Percentiles rank a stretch among this genome's conserved stretches.
These are phyloP conservation scores for Amphibolis antarctica DNA, from an alignment of 106 monocot species.

Conservation along the genomic window DNA sequence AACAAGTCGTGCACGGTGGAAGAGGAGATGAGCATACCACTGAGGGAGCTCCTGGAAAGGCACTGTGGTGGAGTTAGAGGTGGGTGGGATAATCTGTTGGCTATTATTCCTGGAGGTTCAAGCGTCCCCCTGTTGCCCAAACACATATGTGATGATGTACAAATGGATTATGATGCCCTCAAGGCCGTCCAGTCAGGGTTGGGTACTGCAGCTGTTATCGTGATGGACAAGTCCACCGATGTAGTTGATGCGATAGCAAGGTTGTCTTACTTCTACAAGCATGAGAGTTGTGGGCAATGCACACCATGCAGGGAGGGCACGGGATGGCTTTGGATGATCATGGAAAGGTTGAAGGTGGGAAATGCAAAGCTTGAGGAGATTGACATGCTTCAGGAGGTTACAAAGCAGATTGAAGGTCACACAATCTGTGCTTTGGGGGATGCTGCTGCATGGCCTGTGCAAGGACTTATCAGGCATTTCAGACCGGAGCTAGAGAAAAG, in stretches of 20 bases:
- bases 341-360: conserved; percentile 67
- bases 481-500: conserved; percentile 38
- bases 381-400: conserved; percentile 58
- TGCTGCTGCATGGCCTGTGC: conserved; percentile 70
- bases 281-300: conserved; percentile 73
- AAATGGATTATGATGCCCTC: conserved; percentile 68
- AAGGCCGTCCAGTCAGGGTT: conserved; percentile 60
- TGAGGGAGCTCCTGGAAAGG: conserved; percentile 51
- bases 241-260: conserved; percentile 61
- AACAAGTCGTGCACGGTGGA: conserved; percentile 76
- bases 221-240: conserved; percentile 64
- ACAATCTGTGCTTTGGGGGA: conserved; percentile 63
- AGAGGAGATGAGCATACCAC: conserved; percentile 69
- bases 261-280: conserved; percentile 67
- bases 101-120: conserved; percentile 59
- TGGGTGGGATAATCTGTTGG: conserved; percentile 67
- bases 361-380: conserved; percentile 62
- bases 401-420: conserved; percentile 49
- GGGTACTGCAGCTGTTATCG: conserved; percentile 63
- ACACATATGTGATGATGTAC: conserved; percentile 56
- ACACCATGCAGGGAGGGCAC: conserved; percentile 70
- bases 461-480: conserved; percentile 64
- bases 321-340: conserved; percentile 68
- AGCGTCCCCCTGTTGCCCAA: conserved; percentile 58
- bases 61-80: conserved; percentile 61